Evolutionary conservation across 108 stramenopile species (phyloP).

Genomic region (Cyclotella choctawhatcheeana): DNA sequence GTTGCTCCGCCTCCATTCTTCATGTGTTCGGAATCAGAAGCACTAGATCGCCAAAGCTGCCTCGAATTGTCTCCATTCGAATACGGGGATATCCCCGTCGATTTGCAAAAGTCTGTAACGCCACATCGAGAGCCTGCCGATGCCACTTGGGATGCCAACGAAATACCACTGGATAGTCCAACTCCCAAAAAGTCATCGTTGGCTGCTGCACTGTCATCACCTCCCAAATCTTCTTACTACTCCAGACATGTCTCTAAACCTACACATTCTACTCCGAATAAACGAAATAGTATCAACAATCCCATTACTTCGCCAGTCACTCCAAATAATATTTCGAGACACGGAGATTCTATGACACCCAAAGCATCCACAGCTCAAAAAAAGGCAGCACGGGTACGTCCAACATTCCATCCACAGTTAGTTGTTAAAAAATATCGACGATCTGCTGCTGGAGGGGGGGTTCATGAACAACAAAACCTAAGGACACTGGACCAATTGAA

Average conservation of each 20-base stretch:
- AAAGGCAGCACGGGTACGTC: conserved; percentile 13
- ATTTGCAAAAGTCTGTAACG: neutral
- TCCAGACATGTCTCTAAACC: conserved; percentile 1
- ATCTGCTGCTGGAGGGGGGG: conserved; percentile 50
- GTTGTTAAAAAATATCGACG: conserved; percentile 56
- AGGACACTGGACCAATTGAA: conserved; percentile 35
- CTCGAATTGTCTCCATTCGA: conserved; percentile 51
- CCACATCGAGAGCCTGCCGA: neutral
- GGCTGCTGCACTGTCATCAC: conserved; percentile 6
- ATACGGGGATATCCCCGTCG: neutral
- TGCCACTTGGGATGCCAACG: conserved; percentile 4
- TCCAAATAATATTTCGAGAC: neutral
- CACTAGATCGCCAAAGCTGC: conserved; percentile 43
- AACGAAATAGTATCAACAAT: no score
- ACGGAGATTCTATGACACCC: neutral
- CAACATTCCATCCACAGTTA: conserved; percentile 31
- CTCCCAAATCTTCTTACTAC: conserved; percentile 1
- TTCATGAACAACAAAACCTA: neutral
- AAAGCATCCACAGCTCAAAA: neutral
- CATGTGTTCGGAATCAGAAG: conserved; percentile 52
- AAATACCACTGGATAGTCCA: conserved; percentile 19
- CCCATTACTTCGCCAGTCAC: neutral
- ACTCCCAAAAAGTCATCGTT: conserved; percentile 13
- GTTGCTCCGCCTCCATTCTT: conserved; percentile 17
- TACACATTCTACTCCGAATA: neutral